Percentiles rank a stretch among this genome's conserved stretches.
Conservation (phyloP, 805 yeast genomes). For the Komagataella ulmi region DNA sequence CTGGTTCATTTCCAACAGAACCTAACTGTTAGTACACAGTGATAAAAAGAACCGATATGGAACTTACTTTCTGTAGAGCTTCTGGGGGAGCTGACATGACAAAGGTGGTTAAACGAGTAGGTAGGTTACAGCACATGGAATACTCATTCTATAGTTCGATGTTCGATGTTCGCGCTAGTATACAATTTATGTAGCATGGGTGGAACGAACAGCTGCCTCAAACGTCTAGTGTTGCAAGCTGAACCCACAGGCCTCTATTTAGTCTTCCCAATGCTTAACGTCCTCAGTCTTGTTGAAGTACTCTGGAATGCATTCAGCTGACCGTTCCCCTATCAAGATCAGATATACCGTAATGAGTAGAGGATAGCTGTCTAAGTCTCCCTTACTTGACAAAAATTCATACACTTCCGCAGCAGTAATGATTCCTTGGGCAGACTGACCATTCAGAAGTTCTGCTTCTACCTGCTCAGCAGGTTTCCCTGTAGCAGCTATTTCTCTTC, state of each 20-base stretch:
- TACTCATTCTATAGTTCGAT: not conserved
- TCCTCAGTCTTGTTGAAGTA: not conserved
- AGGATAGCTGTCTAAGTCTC: slow-evolving; percentile 62
- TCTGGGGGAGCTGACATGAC: slow-evolving; percentile 28
- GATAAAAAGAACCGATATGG: not conserved
- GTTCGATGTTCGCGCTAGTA: not conserved
- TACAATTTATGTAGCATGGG: too few relatives aligned
- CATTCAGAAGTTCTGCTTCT: slow-evolving; percentile 79
- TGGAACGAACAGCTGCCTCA: not conserved
- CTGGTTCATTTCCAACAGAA: slow-evolving; percentile 52
- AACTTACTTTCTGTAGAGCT: slow-evolving; percentile 24
- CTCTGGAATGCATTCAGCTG: slow-evolving; percentile 11
- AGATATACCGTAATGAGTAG: slow-evolving; percentile 68
- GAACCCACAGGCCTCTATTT: not conserved
- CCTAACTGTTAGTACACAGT: slow-evolving; percentile 13
- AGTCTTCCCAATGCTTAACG: not conserved
- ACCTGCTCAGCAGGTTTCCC: slow-evolving; percentile 68
- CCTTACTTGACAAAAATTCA: slow-evolving; percentile 51
- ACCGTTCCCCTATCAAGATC: slow-evolving; percentile 52
- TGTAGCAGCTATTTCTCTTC: slow-evolving; percentile 70
- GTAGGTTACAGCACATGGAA: not conserved
- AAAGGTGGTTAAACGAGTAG: not conserved
- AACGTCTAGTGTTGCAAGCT: not conserved
- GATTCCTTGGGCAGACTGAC: slow-evolving; percentile 95
- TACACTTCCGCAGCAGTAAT: slow-evolving; percentile 86